phyloP scores from a whole-genome alignment of 805 yeast genomes.

The Starmerella powellii region DNA sequence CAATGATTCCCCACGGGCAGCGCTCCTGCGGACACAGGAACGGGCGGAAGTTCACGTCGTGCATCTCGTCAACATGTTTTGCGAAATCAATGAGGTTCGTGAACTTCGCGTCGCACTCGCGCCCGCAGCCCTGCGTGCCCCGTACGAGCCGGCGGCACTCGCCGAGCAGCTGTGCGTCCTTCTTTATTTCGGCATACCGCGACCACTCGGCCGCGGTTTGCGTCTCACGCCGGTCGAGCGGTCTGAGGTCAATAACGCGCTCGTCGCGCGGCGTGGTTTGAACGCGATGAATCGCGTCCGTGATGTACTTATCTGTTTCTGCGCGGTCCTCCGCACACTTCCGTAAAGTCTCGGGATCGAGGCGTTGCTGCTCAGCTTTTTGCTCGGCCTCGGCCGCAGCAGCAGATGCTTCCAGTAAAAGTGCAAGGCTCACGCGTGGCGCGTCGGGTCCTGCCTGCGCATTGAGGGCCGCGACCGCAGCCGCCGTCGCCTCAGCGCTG shows the following conservation, averaged over 20 bases:
- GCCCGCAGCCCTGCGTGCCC: constrained; percentile 21
- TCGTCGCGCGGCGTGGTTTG: constrained; percentile 11
- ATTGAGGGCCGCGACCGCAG: neutral
- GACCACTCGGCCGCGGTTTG: constrained; percentile 9
- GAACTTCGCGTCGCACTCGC: constrained; percentile 18
- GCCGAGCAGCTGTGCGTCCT: constrained; percentile 9
- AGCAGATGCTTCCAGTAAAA: constrained; percentile 16
- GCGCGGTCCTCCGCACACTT: constrained; percentile 2
- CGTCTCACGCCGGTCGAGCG: constrained; percentile 14
- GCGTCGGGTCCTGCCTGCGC: neutral
- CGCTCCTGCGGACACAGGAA: constrained; percentile 14
- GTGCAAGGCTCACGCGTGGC: constrained; percentile 14
- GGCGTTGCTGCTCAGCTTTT: constrained; percentile 5
- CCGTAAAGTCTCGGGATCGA: constrained; percentile 1
- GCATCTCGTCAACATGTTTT: constrained; percentile 14
- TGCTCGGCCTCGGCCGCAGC: constrained; percentile 17
- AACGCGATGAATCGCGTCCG: constrained; percentile 15
- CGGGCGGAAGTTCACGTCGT: constrained; percentile 17
- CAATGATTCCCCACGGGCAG: constrained; percentile 20
- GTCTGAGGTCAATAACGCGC: constrained; percentile 10
- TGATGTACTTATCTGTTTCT: constrained; percentile 16
- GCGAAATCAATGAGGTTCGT: constrained; percentile 13
- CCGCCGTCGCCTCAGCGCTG: neutral
- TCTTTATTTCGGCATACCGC: constrained; percentile 7
- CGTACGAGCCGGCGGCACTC: constrained; percentile 19